These are phyloP conservation scores for Plasmodium malariae DNA, from an alignment of 169 alveolate species.

Conservation along the genomic window DNA sequence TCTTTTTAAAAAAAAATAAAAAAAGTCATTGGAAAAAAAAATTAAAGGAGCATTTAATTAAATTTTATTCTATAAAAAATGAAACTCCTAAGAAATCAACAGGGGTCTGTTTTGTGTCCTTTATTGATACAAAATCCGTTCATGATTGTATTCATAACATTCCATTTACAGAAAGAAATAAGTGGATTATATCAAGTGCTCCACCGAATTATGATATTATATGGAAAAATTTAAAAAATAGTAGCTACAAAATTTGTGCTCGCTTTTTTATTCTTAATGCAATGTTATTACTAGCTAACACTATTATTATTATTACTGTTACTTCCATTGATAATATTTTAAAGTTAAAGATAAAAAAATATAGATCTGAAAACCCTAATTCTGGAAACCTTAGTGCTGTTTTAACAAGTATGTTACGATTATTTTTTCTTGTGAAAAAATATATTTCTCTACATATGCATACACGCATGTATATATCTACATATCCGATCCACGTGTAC, in stretches of 20 bases:
- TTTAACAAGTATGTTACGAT: conserved; percentile 20
- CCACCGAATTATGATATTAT: conserved; percentile 75
- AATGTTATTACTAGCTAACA: conserved; percentile 38
- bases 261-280: conserved; percentile 58
- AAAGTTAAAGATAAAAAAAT: conserved; percentile 32
- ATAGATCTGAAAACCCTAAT: conserved; percentile 34
- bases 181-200: conserved; percentile 67
- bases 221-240: conserved; percentile 63
- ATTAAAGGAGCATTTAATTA: conserved; percentile 64
- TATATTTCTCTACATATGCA: background rate
- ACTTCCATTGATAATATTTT: conserved; percentile 58
- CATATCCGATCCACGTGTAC: background rate
- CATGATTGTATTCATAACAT: conserved; percentile 75
- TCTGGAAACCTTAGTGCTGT: conserved; percentile 39
- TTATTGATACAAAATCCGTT: conserved; percentile 68
- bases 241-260: conserved; percentile 63
- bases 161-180: conserved; percentile 60
- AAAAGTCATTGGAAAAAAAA: conserved; percentile 73
- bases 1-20: conserved; percentile 60
- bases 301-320: conserved; percentile 56
- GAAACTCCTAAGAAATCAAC: conserved; percentile 75
- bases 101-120: conserved; percentile 71
- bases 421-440: background rate
- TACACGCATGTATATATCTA: background rate
- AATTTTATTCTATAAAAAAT: conserved; percentile 56